These are phyloP conservation scores for Biscutella laevigata DNA, from an alignment of 441 rosid species.

Conservation along the genomic window DNA sequence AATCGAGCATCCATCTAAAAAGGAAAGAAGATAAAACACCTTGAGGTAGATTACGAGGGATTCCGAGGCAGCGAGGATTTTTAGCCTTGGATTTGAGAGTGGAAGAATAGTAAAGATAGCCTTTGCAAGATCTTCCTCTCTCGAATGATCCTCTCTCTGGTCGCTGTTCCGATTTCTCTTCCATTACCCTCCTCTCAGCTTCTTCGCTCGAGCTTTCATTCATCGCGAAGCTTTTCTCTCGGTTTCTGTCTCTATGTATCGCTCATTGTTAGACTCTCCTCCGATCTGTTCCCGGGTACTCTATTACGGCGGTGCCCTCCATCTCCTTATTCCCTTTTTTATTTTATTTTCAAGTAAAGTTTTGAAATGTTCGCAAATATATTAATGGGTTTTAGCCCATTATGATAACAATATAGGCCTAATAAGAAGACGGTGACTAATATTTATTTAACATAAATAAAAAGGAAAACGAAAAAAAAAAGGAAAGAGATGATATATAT, in stretches of 20 bases:
- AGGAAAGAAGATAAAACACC: slow-evolving; percentile 21
- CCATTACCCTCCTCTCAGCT: slow-evolving; percentile 12
- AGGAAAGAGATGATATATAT: too few relatives aligned
- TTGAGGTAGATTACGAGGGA: slow-evolving; percentile 48
- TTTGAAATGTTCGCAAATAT: background rate
- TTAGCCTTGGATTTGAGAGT: slow-evolving; percentile 46
- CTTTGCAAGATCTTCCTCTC: slow-evolving; percentile 64
- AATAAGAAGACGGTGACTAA: too few relatives aligned
- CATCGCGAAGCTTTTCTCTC: slow-evolving; percentile 8
- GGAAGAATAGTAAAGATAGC: slow-evolving; percentile 53
- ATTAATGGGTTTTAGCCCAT: slow-evolving; percentile 18
- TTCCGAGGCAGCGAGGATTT: slow-evolving; percentile 68
- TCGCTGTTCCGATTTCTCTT: slow-evolving; percentile 4
- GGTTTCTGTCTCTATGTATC: background rate
- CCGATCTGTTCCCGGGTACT: slow-evolving; percentile 5
- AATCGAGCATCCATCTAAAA: background rate
- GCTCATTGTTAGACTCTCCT: slow-evolving; percentile 10
- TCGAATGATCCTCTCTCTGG: slow-evolving; percentile 20
- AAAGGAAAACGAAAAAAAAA: too few relatives aligned
- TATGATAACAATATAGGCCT: slow-evolving; percentile 27
- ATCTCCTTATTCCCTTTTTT: background rate
- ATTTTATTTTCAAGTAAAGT: background rate
- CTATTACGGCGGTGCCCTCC: slow-evolving; percentile 18
- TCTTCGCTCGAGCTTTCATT: slow-evolving; percentile 20
- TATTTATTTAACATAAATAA: too few relatives aligned